Percentiles rank a stretch among this genome's conserved stretches.
These are phyloP conservation scores for Mucor lusitanicus DNA, from an alignment of 371 early-diverging fungal species.

Conservation along the genomic window DNA sequence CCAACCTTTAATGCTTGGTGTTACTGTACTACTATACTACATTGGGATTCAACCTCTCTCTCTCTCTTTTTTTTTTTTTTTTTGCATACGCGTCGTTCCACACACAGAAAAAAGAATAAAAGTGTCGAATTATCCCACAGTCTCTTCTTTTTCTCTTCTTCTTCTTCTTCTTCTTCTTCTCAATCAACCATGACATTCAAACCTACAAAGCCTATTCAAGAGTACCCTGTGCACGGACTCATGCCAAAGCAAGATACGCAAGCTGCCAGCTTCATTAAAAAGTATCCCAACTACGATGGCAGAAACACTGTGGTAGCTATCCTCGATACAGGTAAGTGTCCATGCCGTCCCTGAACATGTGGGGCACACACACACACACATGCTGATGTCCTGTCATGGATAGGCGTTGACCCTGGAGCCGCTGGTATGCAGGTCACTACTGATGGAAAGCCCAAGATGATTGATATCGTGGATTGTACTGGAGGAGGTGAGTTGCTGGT, in stretches of 20 bases:
- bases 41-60: not conserved
- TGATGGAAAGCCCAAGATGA: conserved; percentile 86
- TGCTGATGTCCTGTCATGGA: not conserved
- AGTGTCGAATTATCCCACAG: not conserved
- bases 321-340: conserved; percentile 74
- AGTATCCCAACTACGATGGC: conserved; percentile 87
- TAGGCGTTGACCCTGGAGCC: conserved; percentile 90
- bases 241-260: conserved; percentile 86
- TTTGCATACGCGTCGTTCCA: conserved; percentile 13
- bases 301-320: conserved; percentile 89
- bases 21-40: no score
- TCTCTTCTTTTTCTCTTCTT: not conserved
- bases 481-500: conserved; percentile 56
- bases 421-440: conserved; percentile 82
- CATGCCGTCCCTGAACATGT: not conserved
- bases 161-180: not conserved
- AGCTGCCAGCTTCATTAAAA: conserved; percentile 79
- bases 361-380: not conserved
- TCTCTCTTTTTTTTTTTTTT: no score
- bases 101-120: not conserved
- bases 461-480: conserved; percentile 94
- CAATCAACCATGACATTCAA: not conserved
- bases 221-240: conserved; percentile 71
- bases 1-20: not conserved
- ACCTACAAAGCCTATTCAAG: conserved; percentile 47